phyloP scores from a whole-genome alignment of 345 rosid genomes.

The Boechera retrofracta region DNA sequence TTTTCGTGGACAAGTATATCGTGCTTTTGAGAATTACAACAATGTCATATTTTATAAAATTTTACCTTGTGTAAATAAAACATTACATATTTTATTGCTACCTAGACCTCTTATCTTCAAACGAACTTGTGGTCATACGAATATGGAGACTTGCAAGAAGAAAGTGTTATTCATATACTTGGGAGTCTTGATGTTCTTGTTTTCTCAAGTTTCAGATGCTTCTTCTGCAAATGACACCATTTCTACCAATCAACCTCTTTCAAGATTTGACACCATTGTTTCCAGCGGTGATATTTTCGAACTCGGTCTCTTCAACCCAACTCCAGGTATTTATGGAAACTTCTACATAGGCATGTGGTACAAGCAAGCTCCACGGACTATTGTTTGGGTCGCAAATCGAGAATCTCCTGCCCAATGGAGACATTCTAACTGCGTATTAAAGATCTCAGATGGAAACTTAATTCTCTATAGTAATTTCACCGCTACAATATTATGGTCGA shows the following conservation, averaged over 20 bases:
- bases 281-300: not conserved
- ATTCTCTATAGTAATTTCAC: not conserved
- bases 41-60: too few relatives aligned
- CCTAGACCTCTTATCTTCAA: not conserved
- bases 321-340: fast-evolving
- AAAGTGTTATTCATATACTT: not conserved
- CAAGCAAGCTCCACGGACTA: not conserved
- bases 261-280: fast-evolving
- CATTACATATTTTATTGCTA: not conserved
- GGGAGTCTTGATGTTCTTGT: not conserved
- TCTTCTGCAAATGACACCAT: slow-evolving; percentile 1
- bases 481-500: not conserved
- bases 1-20: too few relatives aligned
- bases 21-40: too few relatives aligned
- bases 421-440: not conserved
- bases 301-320: not conserved
- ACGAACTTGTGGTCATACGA: not conserved
- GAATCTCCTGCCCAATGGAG: too few relatives aligned
- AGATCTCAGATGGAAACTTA: not conserved
- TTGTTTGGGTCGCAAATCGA: not conserved
- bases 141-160: not conserved
- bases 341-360: not conserved
- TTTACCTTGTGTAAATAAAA: too few relatives aligned
- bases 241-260: not conserved
- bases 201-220: too few relatives aligned